Base-by-base conservation (phyloP, 1,139 yeast genomes). In the Taphrina deformans region DNA sequence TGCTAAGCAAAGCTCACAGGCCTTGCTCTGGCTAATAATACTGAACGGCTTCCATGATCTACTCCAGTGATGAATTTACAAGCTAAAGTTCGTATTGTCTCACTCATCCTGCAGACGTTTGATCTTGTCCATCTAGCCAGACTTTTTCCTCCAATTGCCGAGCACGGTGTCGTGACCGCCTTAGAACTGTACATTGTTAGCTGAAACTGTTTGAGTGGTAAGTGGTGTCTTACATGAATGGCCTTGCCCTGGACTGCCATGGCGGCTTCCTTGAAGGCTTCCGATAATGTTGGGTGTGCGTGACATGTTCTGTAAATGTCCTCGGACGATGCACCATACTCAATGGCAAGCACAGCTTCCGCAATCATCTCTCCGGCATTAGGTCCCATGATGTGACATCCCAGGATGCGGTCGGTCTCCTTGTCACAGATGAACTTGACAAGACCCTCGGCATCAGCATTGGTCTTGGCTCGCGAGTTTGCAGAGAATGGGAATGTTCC, bases 321-420 rank as follows among this genome's bases (percentile, higher is more conserved):
- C 80, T 95, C 99, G 66, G 97, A 89, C 60, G 96, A 87, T 65
- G 99, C 99, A 79, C 99, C 99, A 79, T 95, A 95, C 81, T 95
- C 99, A 71, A 95, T 79, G 62, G 99, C 99, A 76, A 95, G 84
- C 71, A 96, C 96, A 69, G 92, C 98, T 81, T 95, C 99, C 71
- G 96, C 98, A 76, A 95, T 93, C 97, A 95, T 90, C 83, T 95
- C 99, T 80, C 99, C 99, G 67, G 99, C 99, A 75, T 89, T 90
- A 72, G 99, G 89, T 73, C 99, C 99, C 72, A 92, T 87, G 77
- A 95, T 93, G 81, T 95, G 99, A 70, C 89, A 93, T 78, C 99
- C 99, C 72, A 95, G 82, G 51, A 95, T 85, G 77, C 99, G 86
- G 80, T 95, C 97, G 69, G 99, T 92, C 79, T 93, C 97, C 74